These are phyloP conservation scores for Fragilaria radians DNA, from an alignment of 108 stramenopile species.

Conservation along the genomic window DNA sequence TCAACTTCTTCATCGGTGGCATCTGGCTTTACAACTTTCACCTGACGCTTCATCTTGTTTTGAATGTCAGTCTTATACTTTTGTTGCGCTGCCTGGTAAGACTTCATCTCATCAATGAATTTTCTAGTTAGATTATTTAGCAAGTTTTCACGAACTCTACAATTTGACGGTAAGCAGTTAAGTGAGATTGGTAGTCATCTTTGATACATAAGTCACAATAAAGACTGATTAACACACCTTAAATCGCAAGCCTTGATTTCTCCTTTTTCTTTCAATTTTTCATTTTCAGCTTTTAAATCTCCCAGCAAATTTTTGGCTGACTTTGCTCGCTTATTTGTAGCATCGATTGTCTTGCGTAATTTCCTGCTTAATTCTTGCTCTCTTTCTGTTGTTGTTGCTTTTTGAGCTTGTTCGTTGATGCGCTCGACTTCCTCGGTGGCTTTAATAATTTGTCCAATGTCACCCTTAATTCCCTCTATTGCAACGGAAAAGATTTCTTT, in stretches of 20 bases:
- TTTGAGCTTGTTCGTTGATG: slow-evolving; percentile 60
- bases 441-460: slow-evolving; percentile 77
- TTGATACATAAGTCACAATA: neutral
- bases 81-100: slow-evolving; percentile 93
- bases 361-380: slow-evolving; percentile 60
- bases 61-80: slow-evolving; percentile 96
- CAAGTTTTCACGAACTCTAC: slow-evolving; percentile 86
- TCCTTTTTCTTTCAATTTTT: slow-evolving; percentile 51
- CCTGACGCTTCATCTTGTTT: slow-evolving; percentile 91
- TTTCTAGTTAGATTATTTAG: slow-evolving; percentile 91
- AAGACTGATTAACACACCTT: slow-evolving; percentile 30
- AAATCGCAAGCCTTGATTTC: slow-evolving; percentile 54
- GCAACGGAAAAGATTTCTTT: slow-evolving; percentile 63
- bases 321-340: slow-evolving; percentile 79
- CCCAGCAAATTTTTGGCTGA: slow-evolving; percentile 70
- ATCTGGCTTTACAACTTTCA: slow-evolving; percentile 94
- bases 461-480: slow-evolving; percentile 63
- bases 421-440: slow-evolving; percentile 52
- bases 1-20: slow-evolving; percentile 97
- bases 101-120: slow-evolving; percentile 97
- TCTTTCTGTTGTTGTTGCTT: slow-evolving; percentile 71
- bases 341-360: slow-evolving; percentile 56
- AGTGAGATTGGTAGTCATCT: neutral
- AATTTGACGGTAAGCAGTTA: neutral
- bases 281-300: slow-evolving; percentile 76